A percentile compares a stretch with the other conserved stretches of the same genome.
phyloP scores from a whole-genome alignment of 495 filamentous ascomycete species.

The Aspergillus conjunctus region DNA sequence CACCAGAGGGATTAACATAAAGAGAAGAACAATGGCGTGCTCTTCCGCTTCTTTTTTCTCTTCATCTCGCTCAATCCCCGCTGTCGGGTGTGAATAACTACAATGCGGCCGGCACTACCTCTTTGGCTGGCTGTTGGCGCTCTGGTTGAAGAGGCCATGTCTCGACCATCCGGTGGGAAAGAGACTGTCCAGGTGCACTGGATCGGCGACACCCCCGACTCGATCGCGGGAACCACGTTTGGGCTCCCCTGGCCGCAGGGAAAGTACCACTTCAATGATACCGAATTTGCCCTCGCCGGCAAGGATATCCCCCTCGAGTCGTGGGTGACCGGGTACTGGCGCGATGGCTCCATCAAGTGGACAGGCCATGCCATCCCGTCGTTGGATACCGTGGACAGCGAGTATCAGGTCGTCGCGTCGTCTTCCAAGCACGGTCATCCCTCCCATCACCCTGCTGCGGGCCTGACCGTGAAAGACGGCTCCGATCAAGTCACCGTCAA shows the following conservation, averaged over 20 bases:
- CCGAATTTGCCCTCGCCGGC: conserved; percentile 31
- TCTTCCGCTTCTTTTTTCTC: not conserved
- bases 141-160: not conserved
- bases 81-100: not conserved
- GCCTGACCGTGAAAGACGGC: conserved; percentile 11
- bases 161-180: not conserved
- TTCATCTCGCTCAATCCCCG: not conserved
- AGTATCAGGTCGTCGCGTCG: conserved; percentile 21
- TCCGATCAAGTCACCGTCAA: conserved; percentile 24
- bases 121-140: not conserved
- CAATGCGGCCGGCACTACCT: not conserved
- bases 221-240: conserved; percentile 41
- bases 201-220: conserved; percentile 38
- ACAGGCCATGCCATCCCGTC: conserved; percentile 43
- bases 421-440: conserved; percentile 4
- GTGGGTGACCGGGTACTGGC: conserved; percentile 48
- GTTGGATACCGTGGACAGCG: conserved; percentile 13
- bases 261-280: conserved; percentile 34
- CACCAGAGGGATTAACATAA: not conserved
- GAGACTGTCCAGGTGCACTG: conserved; percentile 33
- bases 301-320: conserved; percentile 37
- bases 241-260: conserved; percentile 47
- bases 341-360: conserved; percentile 52
- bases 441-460: not conserved
- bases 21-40: not conserved